Evolutionary conservation across 2,329 filamentous ascomycete species (phyloP).

Genomic region (Neophaeococcomyces aloes): DNA sequence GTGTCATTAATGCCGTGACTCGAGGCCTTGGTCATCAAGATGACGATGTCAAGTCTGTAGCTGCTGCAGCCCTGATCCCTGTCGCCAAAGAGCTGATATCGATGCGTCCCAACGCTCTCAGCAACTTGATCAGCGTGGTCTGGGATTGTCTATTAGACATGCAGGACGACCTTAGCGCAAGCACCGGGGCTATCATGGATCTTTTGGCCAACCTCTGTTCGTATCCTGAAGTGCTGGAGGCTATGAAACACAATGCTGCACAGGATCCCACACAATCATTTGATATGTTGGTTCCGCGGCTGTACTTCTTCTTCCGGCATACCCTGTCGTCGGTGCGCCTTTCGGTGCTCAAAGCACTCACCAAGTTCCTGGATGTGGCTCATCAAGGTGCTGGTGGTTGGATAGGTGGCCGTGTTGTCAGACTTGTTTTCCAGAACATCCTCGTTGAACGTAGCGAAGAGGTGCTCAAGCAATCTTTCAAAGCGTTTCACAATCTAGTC

Average conservation of each 20-base stretch:
- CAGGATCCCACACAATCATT: constrained; percentile 82
- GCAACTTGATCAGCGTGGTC: constrained; percentile 80
- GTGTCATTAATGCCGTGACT: constrained; percentile 85
- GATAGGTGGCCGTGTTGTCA: constrained; percentile 80
- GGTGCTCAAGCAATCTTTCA: constrained; percentile 70
- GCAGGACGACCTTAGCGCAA: constrained; percentile 93
- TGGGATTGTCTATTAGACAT: constrained; percentile 95
- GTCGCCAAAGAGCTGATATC: constrained; percentile 92
- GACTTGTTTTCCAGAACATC: constrained; percentile 89
- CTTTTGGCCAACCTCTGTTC: constrained; percentile 89
- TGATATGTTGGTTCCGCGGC: constrained; percentile 76
- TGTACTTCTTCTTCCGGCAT: constrained; percentile 92
- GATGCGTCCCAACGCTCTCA: constrained; percentile 65
- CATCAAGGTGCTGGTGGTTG: constrained; percentile 71
- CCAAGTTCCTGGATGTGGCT: constrained; percentile 84
- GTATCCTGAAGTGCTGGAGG: constrained; percentile 81
- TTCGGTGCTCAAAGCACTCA: constrained; percentile 80
- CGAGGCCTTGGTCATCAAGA: constrained; percentile 83
- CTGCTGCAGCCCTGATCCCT: constrained; percentile 91
- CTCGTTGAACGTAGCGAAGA: constrained; percentile 81
- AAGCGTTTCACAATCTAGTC: constrained; percentile 64
- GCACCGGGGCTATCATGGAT: constrained; percentile 97
- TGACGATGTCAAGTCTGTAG: constrained; percentile 93
- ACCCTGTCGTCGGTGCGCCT: constrained; percentile 93
- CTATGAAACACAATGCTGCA: constrained; percentile 84